A percentile compares a stretch with the other conserved stretches of the same genome.
These are phyloP conservation scores for Combretum micranthum DNA, from an alignment of 345 rosid genomes.

Conservation along the genomic window DNA sequence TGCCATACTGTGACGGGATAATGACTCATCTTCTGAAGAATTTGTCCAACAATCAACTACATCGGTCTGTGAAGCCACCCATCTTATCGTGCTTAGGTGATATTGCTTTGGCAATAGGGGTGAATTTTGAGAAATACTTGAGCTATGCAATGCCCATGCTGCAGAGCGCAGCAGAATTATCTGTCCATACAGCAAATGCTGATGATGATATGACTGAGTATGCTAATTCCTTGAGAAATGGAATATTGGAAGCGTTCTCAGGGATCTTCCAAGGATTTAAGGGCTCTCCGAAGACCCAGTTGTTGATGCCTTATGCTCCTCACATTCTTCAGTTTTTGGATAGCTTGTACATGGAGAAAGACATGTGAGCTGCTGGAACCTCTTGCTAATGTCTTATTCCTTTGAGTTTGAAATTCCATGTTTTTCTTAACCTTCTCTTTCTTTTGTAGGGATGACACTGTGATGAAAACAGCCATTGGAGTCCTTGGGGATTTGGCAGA, in stretches of 20 bases:
- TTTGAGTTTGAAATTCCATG: neutral
- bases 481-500: conserved; percentile 96
- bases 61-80: conserved; percentile 93
- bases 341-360: conserved; percentile 60
- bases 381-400: neutral
- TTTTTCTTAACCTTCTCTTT: neutral
- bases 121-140: conserved; percentile 66
- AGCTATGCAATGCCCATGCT: conserved; percentile 57
- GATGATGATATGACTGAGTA: conserved; percentile 87
- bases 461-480: conserved; percentile 83
- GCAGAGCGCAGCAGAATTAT: conserved; percentile 79
- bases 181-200: conserved; percentile 52
- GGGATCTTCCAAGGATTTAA: conserved; percentile 95
- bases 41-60: conserved; percentile 67
- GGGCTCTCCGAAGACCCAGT: conserved; percentile 50
- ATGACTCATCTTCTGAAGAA: conserved; percentile 67
- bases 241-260: conserved; percentile 91
- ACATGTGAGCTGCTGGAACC: conserved; percentile 34
- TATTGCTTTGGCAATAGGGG: conserved; percentile 82
- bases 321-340: conserved; percentile 77
- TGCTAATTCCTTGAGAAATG: conserved; percentile 69
- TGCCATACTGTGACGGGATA: conserved; percentile 84
- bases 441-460: conserved; percentile 64
- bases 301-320: conserved; percentile 77
- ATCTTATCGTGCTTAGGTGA: conserved; percentile 93